Evolutionary conservation across 176 grass and related monocot genomes (phyloP).

Genomic region (Aegilops bicornis): DNA sequence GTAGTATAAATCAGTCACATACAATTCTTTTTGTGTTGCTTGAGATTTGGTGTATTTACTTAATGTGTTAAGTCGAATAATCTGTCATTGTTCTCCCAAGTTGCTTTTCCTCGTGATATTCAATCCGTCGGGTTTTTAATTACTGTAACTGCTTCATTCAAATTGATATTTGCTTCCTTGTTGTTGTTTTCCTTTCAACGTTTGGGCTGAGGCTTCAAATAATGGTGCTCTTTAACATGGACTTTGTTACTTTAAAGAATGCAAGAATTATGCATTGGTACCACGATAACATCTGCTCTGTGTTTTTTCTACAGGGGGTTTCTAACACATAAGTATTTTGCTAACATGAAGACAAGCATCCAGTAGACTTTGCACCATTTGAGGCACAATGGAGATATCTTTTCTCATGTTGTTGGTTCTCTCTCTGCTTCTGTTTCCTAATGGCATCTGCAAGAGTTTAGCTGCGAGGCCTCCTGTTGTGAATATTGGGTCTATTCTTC

Average conservation of each 20-base stretch:
- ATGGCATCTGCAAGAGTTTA: conserved; percentile 32
- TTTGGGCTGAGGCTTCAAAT: neutral
- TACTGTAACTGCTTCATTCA: neutral
- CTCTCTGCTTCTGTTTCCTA: conserved; percentile 37
- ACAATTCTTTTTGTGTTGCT: neutral
- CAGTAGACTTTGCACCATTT: conserved; percentile 21
- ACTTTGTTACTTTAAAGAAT: neutral
- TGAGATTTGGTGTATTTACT: neutral
- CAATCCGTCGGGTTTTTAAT: neutral
- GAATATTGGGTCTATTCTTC: conserved; percentile 73
- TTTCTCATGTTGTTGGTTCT: conserved; percentile 41
- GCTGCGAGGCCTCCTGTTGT: conserved; percentile 61
- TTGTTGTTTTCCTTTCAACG: neutral
- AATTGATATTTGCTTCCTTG: neutral
- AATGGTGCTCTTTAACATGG: conserved; percentile 2
- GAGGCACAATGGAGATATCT: conserved; percentile 48
- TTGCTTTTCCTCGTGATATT: neutral
- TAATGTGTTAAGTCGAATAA: neutral
- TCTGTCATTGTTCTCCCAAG: neutral
- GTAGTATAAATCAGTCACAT: neutral
- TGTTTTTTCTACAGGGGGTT: conserved; percentile 4
- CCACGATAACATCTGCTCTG: neutral
- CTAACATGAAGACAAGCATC: conserved; percentile 17
- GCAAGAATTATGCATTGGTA: neutral
- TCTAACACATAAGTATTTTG: neutral